These are phyloP conservation scores for Isabelozyma gotoi DNA, from an alignment of 805 yeast species.

Conservation along the genomic window DNA sequence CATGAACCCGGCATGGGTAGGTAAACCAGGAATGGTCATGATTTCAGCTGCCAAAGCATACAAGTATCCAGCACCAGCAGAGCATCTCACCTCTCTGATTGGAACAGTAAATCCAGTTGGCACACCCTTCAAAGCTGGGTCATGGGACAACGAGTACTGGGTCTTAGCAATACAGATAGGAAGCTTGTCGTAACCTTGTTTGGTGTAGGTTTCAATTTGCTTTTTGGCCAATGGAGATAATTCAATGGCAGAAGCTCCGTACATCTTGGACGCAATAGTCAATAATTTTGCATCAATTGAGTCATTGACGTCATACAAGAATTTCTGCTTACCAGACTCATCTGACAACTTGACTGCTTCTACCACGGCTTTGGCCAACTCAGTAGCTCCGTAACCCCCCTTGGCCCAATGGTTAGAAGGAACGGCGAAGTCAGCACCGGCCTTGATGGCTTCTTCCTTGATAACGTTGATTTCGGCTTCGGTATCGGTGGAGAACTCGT, in stretches of 20 bases:
- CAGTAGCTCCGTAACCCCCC: slow-evolving; percentile 90
- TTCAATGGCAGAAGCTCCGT: slow-evolving; percentile 86
- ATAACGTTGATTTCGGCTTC: slow-evolving; percentile 77
- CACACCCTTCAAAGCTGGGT: slow-evolving; percentile 89
- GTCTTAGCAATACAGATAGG: slow-evolving; percentile 98
- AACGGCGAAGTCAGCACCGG: slow-evolving; percentile 94
- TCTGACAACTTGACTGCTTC: slow-evolving; percentile 53
- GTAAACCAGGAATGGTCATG: slow-evolving; percentile 95
- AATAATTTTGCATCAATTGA: slow-evolving; percentile 78
- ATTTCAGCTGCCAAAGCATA: slow-evolving; percentile 97
- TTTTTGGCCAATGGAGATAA: slow-evolving; percentile 76
- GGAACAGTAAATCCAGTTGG: slow-evolving; percentile 95
- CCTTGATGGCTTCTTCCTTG: slow-evolving; percentile 73
- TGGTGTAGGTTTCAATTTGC: slow-evolving; percentile 77
- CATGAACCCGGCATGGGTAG: slow-evolving; percentile 96
- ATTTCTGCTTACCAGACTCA: slow-evolving; percentile 36
- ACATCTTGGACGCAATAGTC: slow-evolving; percentile 82
- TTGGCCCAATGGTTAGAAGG: slow-evolving; percentile 92
- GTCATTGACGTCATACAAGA: slow-evolving; percentile 68
- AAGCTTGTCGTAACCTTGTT: slow-evolving; percentile 85
- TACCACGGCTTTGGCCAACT: slow-evolving; percentile 80
- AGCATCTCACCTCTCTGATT: slow-evolving; percentile 88
- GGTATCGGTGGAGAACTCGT: slow-evolving; percentile 81
- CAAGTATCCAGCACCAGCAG: slow-evolving; percentile 95
- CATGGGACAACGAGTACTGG: slow-evolving; percentile 94